Evolutionary conservation across 2,329 filamentous ascomycete species (phyloP), one percentile per base, ranked within the genome.

Genomic region (Cryphonectria parasitica): DNA sequence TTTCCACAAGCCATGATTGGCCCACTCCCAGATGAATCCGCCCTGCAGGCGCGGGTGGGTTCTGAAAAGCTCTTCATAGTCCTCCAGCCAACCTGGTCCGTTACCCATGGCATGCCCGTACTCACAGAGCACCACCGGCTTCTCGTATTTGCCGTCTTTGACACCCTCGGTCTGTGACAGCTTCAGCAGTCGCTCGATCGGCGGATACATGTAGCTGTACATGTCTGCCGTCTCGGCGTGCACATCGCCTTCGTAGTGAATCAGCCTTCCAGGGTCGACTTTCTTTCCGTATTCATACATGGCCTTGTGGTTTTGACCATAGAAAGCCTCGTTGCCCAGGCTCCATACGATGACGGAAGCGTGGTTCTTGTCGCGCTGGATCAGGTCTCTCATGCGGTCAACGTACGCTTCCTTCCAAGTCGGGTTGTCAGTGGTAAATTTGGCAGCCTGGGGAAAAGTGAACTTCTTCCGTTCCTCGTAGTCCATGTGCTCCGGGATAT

Each of bases 271-370:
- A 0, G 86, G 82, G 73, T 92, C 90, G n/a, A 84, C 80, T 0
- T 79, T 71, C 72, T 88, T 90, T 65, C 86, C 84, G 76, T 86
- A 90, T 3, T 89, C 80, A 74, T 90, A 89, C 91, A 93, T 93
- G 45, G 87, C 88, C 62, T 83, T 83, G 75, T 91, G 89, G 75
- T 93, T 93, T 11, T 82, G 81, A 0, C 91, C 91, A 75, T 91
- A 92, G 76, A 92, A 93, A 0, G 90, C 87, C 76, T 93, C 91
- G 75, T 93, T 93, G 0, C 91, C 91, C 0, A 93, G 82, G 63
- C 88, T 91, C 91, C 91, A 93, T 58, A 92, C 87, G 64, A 93
- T 88, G 65, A 93, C 83, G n/a, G 85, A 90, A 0, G 91, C 79
- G 74, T 92, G 89, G 70, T 93, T 90, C 79, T 92, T 92, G 78